A percentile compares a stretch with the other conserved stretches of the same genome.
Evolutionary conservation across 2,329 filamentous ascomycete species (phyloP).

Genomic region (Periconia sp.): DNA sequence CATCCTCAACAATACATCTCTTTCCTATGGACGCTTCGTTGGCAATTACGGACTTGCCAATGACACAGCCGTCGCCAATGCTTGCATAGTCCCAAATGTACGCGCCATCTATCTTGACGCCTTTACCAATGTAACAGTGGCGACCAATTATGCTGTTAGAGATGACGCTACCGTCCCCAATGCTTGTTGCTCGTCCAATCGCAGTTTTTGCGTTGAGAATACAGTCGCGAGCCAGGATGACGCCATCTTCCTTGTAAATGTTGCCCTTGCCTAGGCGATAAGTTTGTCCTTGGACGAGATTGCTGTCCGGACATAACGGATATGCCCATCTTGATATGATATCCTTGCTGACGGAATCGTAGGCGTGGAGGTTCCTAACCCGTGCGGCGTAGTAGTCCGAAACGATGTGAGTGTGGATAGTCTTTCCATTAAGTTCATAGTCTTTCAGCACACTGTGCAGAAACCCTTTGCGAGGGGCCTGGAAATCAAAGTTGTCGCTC

Average conservation of each 20-base stretch:
- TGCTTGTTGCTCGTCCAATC: slow-evolving; percentile 72
- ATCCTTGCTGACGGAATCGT: slow-evolving; percentile 85
- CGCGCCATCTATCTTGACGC: slow-evolving; percentile 75
- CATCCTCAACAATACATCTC: slow-evolving; percentile 67
- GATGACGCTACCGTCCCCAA: slow-evolving; percentile 72
- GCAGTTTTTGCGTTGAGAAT: slow-evolving; percentile 69
- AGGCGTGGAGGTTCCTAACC: slow-evolving; percentile 82
- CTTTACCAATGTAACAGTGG: slow-evolving; percentile 81
- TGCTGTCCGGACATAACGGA: slow-evolving; percentile 86
- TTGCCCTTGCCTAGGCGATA: slow-evolving; percentile 71
- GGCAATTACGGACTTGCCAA: slow-evolving; percentile 76
- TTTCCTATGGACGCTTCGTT: slow-evolving; percentile 71
- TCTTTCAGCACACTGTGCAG: slow-evolving; percentile 92
- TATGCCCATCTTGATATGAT: slow-evolving; percentile 86
- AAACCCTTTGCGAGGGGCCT: slow-evolving; percentile 84
- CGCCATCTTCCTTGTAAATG: slow-evolving; percentile 77
- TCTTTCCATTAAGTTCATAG: slow-evolving; percentile 94
- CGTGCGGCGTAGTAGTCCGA: slow-evolving; percentile 82
- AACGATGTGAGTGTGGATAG: slow-evolving; percentile 88
- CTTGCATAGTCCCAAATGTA: slow-evolving; percentile 86
- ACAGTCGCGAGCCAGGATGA: slow-evolving; percentile 72
- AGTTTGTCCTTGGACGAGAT: slow-evolving; percentile 74
- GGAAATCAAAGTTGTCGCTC: slow-evolving; percentile 98
- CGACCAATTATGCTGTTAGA: slow-evolving; percentile 79
- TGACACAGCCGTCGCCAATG: slow-evolving; percentile 72